Conservation (phyloP, 2,329 filamentous ascomycete species). For the Aspergillus aculeatinus region DNA sequence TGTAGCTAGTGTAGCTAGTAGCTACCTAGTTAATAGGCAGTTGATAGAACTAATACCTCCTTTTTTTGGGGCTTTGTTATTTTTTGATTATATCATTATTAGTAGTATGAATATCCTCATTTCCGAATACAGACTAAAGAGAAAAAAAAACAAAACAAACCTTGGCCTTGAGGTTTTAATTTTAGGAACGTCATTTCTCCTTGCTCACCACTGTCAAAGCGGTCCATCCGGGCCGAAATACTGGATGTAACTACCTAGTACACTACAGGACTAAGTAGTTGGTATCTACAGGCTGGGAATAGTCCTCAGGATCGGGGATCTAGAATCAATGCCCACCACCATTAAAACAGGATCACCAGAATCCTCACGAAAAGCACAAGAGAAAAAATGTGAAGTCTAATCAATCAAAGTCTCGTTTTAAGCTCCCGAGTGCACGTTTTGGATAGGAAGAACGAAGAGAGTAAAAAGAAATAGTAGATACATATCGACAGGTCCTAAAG, state of each 20-base stretch:
- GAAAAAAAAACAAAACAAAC: too few species aligned
- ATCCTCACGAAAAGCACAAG: not conserved
- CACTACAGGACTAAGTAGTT: not conserved
- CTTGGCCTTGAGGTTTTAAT: too few species aligned
- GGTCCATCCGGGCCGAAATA: too few species aligned
- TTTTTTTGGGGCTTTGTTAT: too few species aligned
- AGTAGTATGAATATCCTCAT: not conserved
- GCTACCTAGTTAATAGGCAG: not conserved
- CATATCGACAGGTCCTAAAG: conserved; percentile 14
- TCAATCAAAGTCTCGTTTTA: too few species aligned
- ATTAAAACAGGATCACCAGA: not conserved
- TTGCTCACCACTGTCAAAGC: too few species aligned
- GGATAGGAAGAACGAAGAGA: conserved; percentile 1
- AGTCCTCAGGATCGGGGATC: not conserved
- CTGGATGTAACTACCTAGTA: not conserved
- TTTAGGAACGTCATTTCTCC: too few species aligned
- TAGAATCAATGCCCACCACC: not conserved
- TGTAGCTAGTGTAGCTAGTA: not conserved
- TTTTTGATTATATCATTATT: too few species aligned
- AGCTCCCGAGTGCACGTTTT: not conserved
- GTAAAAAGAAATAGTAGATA: conserved; percentile 2
- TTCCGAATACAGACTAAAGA: too few species aligned
- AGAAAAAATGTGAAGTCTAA: not conserved
- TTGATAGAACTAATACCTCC: too few species aligned
- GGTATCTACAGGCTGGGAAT: not conserved